A percentile compares a stretch with the other conserved stretches of the same genome.
Evolutionary conservation across 257 asterid species (phyloP).

Genomic region (Solanum paucissectum): DNA sequence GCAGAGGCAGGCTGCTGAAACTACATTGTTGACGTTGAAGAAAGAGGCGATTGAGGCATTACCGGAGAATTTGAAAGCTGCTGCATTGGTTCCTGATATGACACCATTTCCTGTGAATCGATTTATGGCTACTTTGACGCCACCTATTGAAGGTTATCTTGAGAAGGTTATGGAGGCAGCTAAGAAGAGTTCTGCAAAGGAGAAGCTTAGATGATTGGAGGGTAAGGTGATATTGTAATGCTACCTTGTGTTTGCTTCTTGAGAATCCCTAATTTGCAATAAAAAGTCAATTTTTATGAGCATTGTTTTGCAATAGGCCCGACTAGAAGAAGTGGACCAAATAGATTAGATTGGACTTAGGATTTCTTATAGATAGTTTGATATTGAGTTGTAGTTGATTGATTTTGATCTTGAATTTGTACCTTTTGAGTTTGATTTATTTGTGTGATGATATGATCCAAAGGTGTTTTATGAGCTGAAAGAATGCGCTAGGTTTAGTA

Average conservation of each 20-base stretch:
- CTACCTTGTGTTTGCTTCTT: background rate
- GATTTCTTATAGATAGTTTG: background rate
- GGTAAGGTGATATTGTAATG: background rate
- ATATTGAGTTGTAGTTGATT: background rate
- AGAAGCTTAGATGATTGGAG: constrained; percentile 52
- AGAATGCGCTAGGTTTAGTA: background rate
- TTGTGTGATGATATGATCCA: background rate
- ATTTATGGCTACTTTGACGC: constrained; percentile 78
- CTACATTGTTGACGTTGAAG: constrained; percentile 45
- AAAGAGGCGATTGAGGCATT: constrained; percentile 85
- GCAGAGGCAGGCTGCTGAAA: constrained; percentile 72
- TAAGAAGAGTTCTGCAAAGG: constrained; percentile 44
- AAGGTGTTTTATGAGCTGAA: background rate
- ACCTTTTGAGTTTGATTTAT: background rate
- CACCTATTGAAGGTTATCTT: constrained; percentile 85
- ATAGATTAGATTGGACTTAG: background rate
- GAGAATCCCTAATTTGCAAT: background rate
- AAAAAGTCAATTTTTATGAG: background rate
- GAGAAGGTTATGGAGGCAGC: constrained; percentile 90
- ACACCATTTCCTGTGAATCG: constrained; percentile 66
- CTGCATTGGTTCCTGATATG: constrained; percentile 73
- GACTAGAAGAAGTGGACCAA: background rate
- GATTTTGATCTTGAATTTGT: background rate
- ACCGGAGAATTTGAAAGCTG: constrained; percentile 64
- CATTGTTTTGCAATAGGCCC: background rate